Conservation (phyloP, 768 basidiomycete species). For the Hericium alpestre region DNA sequence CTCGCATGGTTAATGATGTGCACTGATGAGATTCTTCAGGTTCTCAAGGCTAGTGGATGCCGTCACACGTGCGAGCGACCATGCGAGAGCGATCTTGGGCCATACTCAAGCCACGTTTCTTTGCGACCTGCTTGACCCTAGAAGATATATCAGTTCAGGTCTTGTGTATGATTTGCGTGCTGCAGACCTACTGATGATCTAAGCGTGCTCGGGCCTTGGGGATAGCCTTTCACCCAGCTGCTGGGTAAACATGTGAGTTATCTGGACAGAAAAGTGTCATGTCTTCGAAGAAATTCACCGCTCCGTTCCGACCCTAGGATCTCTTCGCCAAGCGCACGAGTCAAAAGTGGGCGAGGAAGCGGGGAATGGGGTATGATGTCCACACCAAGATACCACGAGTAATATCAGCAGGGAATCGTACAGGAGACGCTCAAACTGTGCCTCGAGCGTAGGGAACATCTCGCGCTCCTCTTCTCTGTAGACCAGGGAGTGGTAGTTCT, state of each 20-base stretch:
- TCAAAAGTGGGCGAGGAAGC: slow-evolving; percentile 8
- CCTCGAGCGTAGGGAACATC: slow-evolving; percentile 23
- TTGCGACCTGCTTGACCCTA: slow-evolving; percentile 20
- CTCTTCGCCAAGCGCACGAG: slow-evolving; percentile 4
- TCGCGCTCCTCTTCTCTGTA: slow-evolving; percentile 31
- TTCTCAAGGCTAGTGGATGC: not conserved
- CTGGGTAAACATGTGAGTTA: no score
- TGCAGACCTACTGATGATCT: slow-evolving; percentile 10
- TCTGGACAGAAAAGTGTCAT: no score
- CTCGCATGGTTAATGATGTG: not conserved
- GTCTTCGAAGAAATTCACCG: no score
- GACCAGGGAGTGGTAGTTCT: slow-evolving; percentile 20
- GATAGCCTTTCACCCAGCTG: no score
- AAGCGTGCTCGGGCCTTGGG: not conserved
- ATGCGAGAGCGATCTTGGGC: slow-evolving; percentile 32
- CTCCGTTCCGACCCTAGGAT: no score
- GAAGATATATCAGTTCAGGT: slow-evolving; percentile 10
- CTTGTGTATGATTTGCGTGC: not conserved
- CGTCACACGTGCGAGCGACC: not conserved
- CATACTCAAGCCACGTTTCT: slow-evolving; percentile 28
- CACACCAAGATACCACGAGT: not conserved
- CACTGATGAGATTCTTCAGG: not conserved
- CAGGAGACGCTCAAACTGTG: not conserved
- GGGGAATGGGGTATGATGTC: slow-evolving; percentile 12
- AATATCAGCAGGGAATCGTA: not conserved